Evolutionary conservation across 768 basidiomycete species (phyloP).

Genomic region (Galerina sulciceps): DNA sequence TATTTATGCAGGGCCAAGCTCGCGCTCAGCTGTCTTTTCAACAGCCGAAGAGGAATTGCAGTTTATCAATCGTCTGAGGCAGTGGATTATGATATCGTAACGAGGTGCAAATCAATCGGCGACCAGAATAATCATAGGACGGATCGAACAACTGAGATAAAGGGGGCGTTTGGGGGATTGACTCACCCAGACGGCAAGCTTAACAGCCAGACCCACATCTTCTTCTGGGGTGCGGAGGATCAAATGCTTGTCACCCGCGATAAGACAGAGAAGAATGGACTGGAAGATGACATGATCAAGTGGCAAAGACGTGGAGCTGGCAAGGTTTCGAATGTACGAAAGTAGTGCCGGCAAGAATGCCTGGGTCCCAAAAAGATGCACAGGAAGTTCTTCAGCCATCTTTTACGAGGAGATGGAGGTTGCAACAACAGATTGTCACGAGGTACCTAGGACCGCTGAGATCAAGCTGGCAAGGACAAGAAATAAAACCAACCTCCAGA

Average conservation of each 20-base stretch:
- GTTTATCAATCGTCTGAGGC: background rate
- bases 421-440: background rate
- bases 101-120: background rate
- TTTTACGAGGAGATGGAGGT: background rate
- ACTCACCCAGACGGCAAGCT: conserved; percentile 60
- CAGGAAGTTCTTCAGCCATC: conserved; percentile 25
- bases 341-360: conserved; percentile 56
- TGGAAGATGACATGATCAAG: conserved; percentile 68
- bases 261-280: conserved; percentile 66
- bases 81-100: background rate
- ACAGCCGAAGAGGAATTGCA: background rate
- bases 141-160: conserved; percentile 7
- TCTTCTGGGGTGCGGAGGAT: conserved; percentile 69
- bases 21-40: background rate
- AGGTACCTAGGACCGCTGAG: background rate
- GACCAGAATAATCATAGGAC: background rate
- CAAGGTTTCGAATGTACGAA: conserved; percentile 45
- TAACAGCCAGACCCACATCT: conserved; percentile 62
- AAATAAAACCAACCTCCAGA: background rate
- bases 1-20: background rate
- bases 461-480: background rate
- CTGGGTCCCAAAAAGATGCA: conserved; percentile 44
- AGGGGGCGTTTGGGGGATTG: conserved; percentile 9
- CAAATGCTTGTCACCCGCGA: conserved; percentile 65
- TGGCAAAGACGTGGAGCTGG: conserved; percentile 48